A percentile compares a stretch with the other conserved stretches of the same genome.
Conservation (phyloP, 352 stramenopile genomes). For the Phytophthora uliginosa region DNA sequence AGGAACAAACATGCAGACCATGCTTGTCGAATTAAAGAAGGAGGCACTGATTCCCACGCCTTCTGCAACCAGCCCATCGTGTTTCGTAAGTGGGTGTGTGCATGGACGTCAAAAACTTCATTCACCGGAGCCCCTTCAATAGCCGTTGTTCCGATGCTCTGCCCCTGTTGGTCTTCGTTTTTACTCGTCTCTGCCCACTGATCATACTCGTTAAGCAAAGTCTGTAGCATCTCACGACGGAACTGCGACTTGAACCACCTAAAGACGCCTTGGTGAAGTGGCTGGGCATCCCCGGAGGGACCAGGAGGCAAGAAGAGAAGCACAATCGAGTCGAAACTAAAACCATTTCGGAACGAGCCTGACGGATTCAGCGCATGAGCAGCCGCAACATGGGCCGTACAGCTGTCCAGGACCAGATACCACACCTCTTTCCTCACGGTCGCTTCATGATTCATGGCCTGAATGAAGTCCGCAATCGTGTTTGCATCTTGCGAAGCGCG, state of each 20-base stretch:
- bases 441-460: conserved; percentile 69
- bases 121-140: conserved; percentile 14
- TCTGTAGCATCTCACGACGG: conserved; percentile 65
- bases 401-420: conserved; percentile 78
- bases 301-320: conserved; percentile 72
- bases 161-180: conserved; percentile 7
- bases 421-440: conserved; percentile 67
- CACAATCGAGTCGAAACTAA: conserved; percentile 73
- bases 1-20: conserved; percentile 54
- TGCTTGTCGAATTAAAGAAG: conserved; percentile 48
- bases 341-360: conserved; percentile 68
- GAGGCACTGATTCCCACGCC: conserved; percentile 48
- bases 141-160: conserved; percentile 6
- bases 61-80: conserved; percentile 55
- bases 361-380: conserved; percentile 66
- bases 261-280: conserved; percentile 68
- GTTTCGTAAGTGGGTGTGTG: conserved; percentile 55
- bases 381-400: conserved; percentile 69
- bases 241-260: conserved; percentile 72
- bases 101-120: conserved; percentile 54
- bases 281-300: conserved; percentile 48
- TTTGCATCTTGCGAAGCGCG: conserved; percentile 66
- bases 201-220: conserved; percentile 49
- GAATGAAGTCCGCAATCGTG: conserved; percentile 63
- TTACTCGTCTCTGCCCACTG: conserved; percentile 24